These are phyloP conservation scores for Colletotrichum salicis DNA, from an alignment of 2,329 filamentous ascomycete species.

Conservation along the genomic window DNA sequence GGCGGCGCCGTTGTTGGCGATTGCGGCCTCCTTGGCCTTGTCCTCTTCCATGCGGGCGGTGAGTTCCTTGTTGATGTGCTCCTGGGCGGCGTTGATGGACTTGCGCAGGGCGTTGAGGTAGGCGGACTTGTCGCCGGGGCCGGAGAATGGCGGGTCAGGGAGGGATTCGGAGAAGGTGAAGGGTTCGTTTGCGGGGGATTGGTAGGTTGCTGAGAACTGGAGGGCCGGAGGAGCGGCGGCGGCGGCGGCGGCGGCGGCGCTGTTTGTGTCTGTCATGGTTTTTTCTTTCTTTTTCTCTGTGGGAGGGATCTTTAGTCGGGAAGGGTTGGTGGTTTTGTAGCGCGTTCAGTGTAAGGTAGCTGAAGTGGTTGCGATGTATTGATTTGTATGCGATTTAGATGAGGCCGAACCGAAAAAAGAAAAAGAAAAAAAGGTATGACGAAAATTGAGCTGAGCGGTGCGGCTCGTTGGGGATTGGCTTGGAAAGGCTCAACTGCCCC, in stretches of 20 bases:
- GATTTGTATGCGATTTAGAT: background rate
- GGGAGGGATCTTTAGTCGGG: background rate
- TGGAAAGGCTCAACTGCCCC: background rate
- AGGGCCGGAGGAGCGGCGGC: slow-evolving; percentile 15
- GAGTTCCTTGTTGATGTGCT: slow-evolving; percentile 75
- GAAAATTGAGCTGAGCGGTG: slow-evolving; percentile 17
- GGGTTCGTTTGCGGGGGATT: slow-evolving; percentile 58
- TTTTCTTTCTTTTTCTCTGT: slow-evolving; percentile 1
- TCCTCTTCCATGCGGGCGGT: slow-evolving; percentile 81
- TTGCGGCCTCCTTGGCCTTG: slow-evolving; percentile 59
- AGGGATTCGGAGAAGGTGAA: slow-evolving; percentile 56
- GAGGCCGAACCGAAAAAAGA: background rate
- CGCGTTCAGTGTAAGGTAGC: background rate
- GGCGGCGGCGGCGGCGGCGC: slow-evolving; percentile 7
- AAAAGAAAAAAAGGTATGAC: slow-evolving; percentile 12
- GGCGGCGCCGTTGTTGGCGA: slow-evolving; percentile 36
- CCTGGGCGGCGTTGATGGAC: slow-evolving; percentile 70
- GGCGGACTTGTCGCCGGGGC: slow-evolving; percentile 61
- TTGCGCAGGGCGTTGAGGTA: slow-evolving; percentile 70
- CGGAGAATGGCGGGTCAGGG: slow-evolving; percentile 45
- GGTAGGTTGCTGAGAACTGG: slow-evolving; percentile 63
- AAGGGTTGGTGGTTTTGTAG: too few relatives aligned
- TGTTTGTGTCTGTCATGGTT: slow-evolving; percentile 23
- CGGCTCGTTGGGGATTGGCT: slow-evolving; percentile 15
- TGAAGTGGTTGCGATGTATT: background rate